Conservation (phyloP, 2,329 filamentous ascomycete species). For the Sporothrix luriei region DNA sequence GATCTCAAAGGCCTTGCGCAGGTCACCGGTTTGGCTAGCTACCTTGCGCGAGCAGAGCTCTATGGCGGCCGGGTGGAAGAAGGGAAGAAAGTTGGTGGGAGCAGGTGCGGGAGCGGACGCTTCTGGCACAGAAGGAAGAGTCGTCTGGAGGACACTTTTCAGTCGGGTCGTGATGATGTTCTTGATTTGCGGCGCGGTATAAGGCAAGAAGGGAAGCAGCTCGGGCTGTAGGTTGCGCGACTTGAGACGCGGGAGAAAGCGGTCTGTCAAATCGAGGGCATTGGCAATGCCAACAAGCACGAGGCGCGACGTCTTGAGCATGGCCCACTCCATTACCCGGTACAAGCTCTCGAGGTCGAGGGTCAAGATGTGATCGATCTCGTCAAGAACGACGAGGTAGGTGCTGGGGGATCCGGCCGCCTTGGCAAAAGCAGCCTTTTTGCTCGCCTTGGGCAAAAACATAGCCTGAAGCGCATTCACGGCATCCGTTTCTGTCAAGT, state of each 20-base stretch:
- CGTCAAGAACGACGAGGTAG: slow-evolving; percentile 86
- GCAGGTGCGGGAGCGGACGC: background rate
- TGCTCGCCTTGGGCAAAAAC: slow-evolving; percentile 61
- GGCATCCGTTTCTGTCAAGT: slow-evolving; percentile 66
- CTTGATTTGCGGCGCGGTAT: slow-evolving; percentile 84
- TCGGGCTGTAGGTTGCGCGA: slow-evolving; percentile 87
- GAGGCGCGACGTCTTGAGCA: slow-evolving; percentile 77
- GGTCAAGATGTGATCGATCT: slow-evolving; percentile 91
- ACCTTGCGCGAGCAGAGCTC: slow-evolving; percentile 95
- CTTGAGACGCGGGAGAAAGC: slow-evolving; percentile 90
- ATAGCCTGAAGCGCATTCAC: slow-evolving; percentile 68
- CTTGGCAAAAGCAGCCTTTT: slow-evolving; percentile 22
- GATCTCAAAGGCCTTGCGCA: slow-evolving; percentile 94
- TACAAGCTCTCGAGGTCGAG: slow-evolving; percentile 88
- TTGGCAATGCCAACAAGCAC: slow-evolving; percentile 93
- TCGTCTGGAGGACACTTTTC: slow-evolving; percentile 57
- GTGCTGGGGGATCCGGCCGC: slow-evolving; percentile 49
- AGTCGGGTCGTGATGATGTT: slow-evolving; percentile 83
- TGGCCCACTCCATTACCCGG: slow-evolving; percentile 93
- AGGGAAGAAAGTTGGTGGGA: slow-evolving; percentile 65
- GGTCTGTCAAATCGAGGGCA: slow-evolving; percentile 90
- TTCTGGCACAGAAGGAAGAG: background rate
- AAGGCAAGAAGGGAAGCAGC: slow-evolving; percentile 88
- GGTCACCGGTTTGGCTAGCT: slow-evolving; percentile 87
- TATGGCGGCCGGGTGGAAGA: slow-evolving; percentile 90